Percentiles rank a stretch among this genome's conserved stretches.
phyloP scores from a whole-genome alignment of 257 asterid genomes.

The Petunia secreta region DNA sequence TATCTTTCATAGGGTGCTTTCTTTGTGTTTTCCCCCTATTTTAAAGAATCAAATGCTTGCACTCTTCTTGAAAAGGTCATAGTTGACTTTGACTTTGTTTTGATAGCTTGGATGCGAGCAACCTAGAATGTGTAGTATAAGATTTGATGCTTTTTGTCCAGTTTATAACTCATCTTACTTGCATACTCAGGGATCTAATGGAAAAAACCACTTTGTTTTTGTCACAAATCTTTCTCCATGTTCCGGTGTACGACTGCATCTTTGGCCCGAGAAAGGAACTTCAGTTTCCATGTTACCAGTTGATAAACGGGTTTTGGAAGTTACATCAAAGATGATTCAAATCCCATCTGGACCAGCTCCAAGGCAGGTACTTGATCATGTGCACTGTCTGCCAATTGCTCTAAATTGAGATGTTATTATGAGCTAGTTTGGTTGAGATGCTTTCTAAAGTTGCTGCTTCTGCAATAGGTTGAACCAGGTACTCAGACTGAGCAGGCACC shows the following conservation, averaged over 20 bases:
- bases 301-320: slow-evolving; percentile 59
- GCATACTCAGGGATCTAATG: slow-evolving; percentile 66
- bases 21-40: slow-evolving; percentile 12
- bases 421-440: slow-evolving; percentile 2
- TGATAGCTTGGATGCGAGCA: slow-evolving; percentile 12
- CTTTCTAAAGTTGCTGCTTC: slow-evolving; percentile 32
- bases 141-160: slow-evolving; percentile 10
- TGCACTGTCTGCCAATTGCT: slow-evolving; percentile 24
- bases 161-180: slow-evolving; percentile 27
- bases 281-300: slow-evolving; percentile 49
- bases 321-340: slow-evolving; percentile 88
- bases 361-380: slow-evolving; percentile 74
- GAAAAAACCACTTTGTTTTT: slow-evolving; percentile 73
- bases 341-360: slow-evolving; percentile 99
- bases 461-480: slow-evolving; percentile 89
- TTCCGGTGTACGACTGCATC: slow-evolving; percentile 91
- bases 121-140: slow-evolving; percentile 22
- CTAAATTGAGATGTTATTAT: slow-evolving; percentile 18
- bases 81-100: slow-evolving; percentile 12
- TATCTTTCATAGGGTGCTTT: slow-evolving; percentile 28
- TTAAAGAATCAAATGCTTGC: slow-evolving; percentile 22
- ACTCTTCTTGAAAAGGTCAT: slow-evolving; percentile 24
- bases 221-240: slow-evolving; percentile 98
- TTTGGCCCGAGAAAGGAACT: slow-evolving; percentile 80
- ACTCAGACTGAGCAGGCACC: slow-evolving; percentile 99